These are phyloP conservation scores for Chlorophyllum brunneum DNA, from an alignment of 768 basidiomycete species.

Conservation along the genomic window DNA sequence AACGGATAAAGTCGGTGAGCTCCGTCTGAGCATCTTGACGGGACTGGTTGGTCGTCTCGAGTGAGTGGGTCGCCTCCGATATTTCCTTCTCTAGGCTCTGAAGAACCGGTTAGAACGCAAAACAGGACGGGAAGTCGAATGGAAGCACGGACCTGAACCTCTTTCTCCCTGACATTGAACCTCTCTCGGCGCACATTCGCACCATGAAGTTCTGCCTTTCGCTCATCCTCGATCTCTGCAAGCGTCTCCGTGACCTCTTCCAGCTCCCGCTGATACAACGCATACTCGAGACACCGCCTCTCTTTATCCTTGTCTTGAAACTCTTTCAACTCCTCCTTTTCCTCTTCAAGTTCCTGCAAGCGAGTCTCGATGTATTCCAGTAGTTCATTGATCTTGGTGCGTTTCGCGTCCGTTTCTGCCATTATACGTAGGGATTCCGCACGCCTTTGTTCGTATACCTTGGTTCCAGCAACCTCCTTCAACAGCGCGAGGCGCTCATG, in stretches of 20 bases:
- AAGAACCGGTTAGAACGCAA: conserved; percentile 4
- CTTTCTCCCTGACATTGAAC: conserved; percentile 79
- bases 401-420: conserved; percentile 93
- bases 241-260: conserved; percentile 84
- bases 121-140: background rate
- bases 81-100: conserved; percentile 76
- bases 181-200: conserved; percentile 81
- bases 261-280: conserved; percentile 86
- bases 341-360: conserved; percentile 89
- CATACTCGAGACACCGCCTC: conserved; percentile 90
- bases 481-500: conserved; percentile 89
- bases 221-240: conserved; percentile 82
- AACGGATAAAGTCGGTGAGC: conserved; percentile 80
- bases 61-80: conserved; percentile 60
- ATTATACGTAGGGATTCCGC: conserved; percentile 93
- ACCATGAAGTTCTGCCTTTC: conserved; percentile 76
- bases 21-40: conserved; percentile 79
- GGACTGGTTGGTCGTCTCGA: conserved; percentile 66
- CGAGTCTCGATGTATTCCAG: conserved; percentile 90
- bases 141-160: conserved; percentile 61
- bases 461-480: conserved; percentile 97
- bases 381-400: conserved; percentile 86
- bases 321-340: conserved; percentile 96
- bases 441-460: conserved; percentile 94
- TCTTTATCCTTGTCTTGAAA: conserved; percentile 97